Conservation (phyloP, 352 stramenopile species). For the Phytophthora constricta region DNA sequence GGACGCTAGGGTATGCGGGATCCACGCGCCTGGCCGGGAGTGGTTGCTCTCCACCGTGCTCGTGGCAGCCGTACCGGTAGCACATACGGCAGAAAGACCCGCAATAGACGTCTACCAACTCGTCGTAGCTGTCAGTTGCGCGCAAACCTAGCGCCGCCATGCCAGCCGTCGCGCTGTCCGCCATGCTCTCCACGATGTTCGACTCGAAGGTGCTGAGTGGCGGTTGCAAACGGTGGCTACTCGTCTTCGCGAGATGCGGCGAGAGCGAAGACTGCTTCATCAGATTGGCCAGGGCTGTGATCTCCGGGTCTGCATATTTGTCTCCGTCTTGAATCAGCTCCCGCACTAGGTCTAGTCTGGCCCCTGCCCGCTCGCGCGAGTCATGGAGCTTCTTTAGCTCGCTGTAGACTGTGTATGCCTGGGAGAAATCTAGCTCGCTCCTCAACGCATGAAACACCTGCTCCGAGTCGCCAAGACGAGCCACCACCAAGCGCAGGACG, state of each 20-base stretch:
- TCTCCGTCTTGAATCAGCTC: constrained; percentile 15
- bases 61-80: constrained; percentile 92
- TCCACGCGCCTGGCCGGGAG: constrained; percentile 58
- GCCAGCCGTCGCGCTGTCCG: constrained; percentile 13
- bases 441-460: constrained; percentile 46
- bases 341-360: constrained; percentile 16
- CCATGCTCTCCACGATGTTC: constrained; percentile 42
- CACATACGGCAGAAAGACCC: constrained; percentile 92
- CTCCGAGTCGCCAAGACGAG: constrained; percentile 38
- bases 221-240: constrained; percentile 44
- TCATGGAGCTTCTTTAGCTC: constrained; percentile 44
- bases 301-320: constrained; percentile 1
- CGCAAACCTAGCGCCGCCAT: constrained; percentile 48
- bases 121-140: constrained; percentile 61
- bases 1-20: constrained; percentile 55
- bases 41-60: constrained; percentile 87
- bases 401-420: constrained; percentile 46
- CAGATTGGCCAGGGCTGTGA: constrained; percentile 29
- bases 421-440: constrained; percentile 38
- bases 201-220: constrained; percentile 63
- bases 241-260: constrained; percentile 6
- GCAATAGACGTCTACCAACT: constrained; percentile 82
- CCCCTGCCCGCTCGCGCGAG: constrained; percentile 12
- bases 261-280: constrained; percentile 27
- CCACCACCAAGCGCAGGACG: constrained; percentile 45